A percentile compares a stretch with the other conserved stretches of the same genome.
These are phyloP conservation scores for Yamadazyma jaroonii DNA, from an alignment of 1,139 yeast species.

Conservation along the genomic window DNA sequence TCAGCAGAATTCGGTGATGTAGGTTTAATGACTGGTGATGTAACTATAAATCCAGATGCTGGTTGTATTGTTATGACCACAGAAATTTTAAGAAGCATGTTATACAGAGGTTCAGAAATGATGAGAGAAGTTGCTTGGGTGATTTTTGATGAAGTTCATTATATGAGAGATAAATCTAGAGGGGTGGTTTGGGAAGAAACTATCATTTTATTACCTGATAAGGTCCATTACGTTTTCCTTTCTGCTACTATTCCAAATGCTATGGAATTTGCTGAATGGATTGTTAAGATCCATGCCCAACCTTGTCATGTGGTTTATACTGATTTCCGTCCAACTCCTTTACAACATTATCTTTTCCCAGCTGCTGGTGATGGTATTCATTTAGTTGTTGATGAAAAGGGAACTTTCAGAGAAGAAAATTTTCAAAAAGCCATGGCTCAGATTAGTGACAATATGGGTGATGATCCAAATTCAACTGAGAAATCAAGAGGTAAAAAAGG, in stretches of 20 bases:
- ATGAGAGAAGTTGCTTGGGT: slow-evolving; percentile 98
- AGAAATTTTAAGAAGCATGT: slow-evolving; percentile 89
- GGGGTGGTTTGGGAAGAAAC: slow-evolving; percentile 99
- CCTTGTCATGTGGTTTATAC: slow-evolving; percentile 99
- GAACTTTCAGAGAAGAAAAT: slow-evolving; percentile 93
- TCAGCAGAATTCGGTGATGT: slow-evolving; percentile 93
- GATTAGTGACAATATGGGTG: slow-evolving; percentile 78
- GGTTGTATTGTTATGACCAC: slow-evolving; percentile 98
- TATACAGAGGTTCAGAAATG: slow-evolving; percentile 89
- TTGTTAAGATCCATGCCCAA: slow-evolving; percentile 88
- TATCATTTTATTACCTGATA: slow-evolving; percentile 90
- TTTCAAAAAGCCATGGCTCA: slow-evolving; percentile 98
- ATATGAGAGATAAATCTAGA: slow-evolving; percentile 92
- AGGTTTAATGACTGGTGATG: slow-evolving; percentile 98
- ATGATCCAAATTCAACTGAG: slow-evolving; percentile 65
- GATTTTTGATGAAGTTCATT: slow-evolving; percentile 93
- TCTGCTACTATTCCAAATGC: slow-evolving; percentile 99
- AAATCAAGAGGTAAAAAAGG: slow-evolving; percentile 70
- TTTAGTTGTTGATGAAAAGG: slow-evolving; percentile 95
- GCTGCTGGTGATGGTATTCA: slow-evolving; percentile 98
- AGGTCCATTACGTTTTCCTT: slow-evolving; percentile 80
- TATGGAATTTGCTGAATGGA: slow-evolving; percentile 98
- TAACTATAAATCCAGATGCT: slow-evolving; percentile 94
- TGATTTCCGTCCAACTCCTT: slow-evolving; percentile 97
- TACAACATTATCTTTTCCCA: slow-evolving; percentile 95